Base-by-base conservation (phyloP, 352 stramenopile species). In the Globisporangium takayamanum region DNA sequence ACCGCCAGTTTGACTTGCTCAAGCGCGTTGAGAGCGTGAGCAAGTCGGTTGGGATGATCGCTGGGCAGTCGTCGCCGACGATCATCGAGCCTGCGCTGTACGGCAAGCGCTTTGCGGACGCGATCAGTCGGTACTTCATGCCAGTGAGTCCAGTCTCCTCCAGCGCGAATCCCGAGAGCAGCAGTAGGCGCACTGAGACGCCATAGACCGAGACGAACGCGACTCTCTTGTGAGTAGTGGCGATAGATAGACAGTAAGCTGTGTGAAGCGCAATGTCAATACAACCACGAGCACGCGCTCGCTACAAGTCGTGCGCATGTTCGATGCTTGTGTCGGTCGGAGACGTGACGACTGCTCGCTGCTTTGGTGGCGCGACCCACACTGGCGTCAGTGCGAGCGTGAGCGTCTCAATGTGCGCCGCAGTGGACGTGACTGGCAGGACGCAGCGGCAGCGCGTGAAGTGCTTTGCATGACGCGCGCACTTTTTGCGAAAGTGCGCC, bases 1-100 rank as follows among this genome's bases (percentile, higher is more conserved):
- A 99, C 77, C 79, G 97, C 6, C 96, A 97, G 59, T 99, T 99
- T 67, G 97, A 99, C 70, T 91, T 99, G 54, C 92, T 99, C 63
- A 99, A 99, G 71, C 92, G 97, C 26, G 97, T 99, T 65, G 97
- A 99, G 68, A 96, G 96, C 67, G 94, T 99, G 33, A 95, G 96
- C 26, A 99, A 99, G 71, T 98, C 88, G 62, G 87, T 99, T 26
- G 91, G 94, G 12, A 99, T 99, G 97, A 98, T 99, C 22, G 96
- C 97, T 42, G 97, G 97, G 7, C 92, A 98, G 59, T 97, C 92
- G 22, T 98, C 98, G 47, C 92, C 92, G 10, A 99, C 97, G 2
- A 98, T 99, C 58, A 98, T 99, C 64, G 95, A 99, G 64, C 96
- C 97, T 5, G 87, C 81, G 5, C 69, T 97, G 36, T 99, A 99